A percentile compares a stretch with the other conserved stretches of the same genome.
Evolutionary conservation across 192 early-diverging fungal genomes (phyloP).

Genomic region (Lobosporangium transversale): DNA sequence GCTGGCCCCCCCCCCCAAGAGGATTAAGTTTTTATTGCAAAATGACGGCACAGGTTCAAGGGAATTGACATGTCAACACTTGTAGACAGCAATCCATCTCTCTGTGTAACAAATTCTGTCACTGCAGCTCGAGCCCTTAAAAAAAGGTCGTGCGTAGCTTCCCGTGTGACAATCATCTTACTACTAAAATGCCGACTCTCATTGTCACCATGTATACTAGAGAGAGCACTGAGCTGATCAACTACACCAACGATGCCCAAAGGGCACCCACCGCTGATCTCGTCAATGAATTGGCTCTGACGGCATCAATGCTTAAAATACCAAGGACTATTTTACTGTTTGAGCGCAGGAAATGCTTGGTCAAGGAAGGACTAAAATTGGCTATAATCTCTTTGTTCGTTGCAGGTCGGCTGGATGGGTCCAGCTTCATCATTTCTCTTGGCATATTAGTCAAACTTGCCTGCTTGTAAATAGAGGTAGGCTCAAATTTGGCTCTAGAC

Average conservation of each 20-base stretch:
- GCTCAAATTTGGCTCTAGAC: slow-evolving; percentile 86
- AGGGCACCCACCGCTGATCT: background rate
- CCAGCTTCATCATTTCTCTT: slow-evolving; percentile 8
- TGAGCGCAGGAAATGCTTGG: slow-evolving; percentile 68
- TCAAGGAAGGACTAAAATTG: slow-evolving; percentile 60
- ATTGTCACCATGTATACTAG: too few species aligned
- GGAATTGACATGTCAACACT: too few species aligned
- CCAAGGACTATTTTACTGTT: slow-evolving; percentile 67
- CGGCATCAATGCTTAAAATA: slow-evolving; percentile 62
- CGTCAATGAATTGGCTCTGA: background rate
- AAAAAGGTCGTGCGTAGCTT: too few species aligned
- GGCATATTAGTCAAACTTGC: background rate
- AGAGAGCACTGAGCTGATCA: background rate
- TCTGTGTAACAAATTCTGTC: too few species aligned
- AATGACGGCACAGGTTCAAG: too few species aligned
- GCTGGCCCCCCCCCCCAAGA: too few species aligned
- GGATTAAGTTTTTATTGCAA: too few species aligned
- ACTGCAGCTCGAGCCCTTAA: too few species aligned
- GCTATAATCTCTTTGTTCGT: slow-evolving; percentile 93
- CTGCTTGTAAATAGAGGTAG: slow-evolving; percentile 62
- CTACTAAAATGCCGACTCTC: too few species aligned
- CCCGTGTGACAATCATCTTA: too few species aligned
- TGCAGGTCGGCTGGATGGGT: slow-evolving; percentile 13
- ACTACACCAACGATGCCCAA: background rate
- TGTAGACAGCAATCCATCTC: too few species aligned